These are phyloP conservation scores for Entelexis sorbosivorans DNA, from an alignment of 1,139 yeast species.

Conservation along the genomic window DNA sequence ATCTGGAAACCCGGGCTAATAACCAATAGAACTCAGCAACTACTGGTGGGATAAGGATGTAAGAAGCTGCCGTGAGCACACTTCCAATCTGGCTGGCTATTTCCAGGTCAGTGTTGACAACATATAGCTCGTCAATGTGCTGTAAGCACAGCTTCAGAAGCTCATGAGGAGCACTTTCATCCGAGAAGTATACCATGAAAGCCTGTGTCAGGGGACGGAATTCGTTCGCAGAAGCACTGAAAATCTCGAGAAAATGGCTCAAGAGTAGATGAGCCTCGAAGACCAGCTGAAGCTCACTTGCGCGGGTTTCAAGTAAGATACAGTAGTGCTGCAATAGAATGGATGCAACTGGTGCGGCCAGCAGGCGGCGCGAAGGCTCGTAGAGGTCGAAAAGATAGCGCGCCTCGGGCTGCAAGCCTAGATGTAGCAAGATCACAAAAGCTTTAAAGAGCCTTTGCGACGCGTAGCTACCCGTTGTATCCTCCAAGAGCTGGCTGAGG, in stretches of 20 bases:
- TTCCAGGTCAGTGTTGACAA: background rate
- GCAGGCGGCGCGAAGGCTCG: background rate
- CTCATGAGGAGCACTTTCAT: background rate
- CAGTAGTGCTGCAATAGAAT: background rate
- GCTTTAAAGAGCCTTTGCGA: background rate
- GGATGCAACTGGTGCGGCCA: background rate
- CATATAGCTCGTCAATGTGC: slow-evolving; percentile 1
- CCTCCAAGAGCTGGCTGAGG: background rate
- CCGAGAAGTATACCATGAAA: background rate
- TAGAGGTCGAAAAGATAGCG: background rate
- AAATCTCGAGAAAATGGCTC: background rate
- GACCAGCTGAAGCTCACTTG: background rate
- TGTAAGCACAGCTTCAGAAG: background rate
- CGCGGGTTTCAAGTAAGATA: background rate
- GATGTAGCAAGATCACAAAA: background rate
- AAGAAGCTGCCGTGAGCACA: background rate
- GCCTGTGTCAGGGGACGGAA: background rate
- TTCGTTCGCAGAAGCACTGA: background rate
- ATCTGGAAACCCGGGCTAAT: background rate
- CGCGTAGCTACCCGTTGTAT: background rate
- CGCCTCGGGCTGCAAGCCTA: background rate
- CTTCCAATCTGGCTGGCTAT: slow-evolving; percentile 1
- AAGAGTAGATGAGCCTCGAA: background rate
- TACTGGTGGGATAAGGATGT: background rate
- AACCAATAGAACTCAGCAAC: background rate